A percentile compares a stretch with the other conserved stretches of the same genome.
phyloP scores from a whole-genome alignment of 305 asterid species.

The Fraxinus baroniana region DNA sequence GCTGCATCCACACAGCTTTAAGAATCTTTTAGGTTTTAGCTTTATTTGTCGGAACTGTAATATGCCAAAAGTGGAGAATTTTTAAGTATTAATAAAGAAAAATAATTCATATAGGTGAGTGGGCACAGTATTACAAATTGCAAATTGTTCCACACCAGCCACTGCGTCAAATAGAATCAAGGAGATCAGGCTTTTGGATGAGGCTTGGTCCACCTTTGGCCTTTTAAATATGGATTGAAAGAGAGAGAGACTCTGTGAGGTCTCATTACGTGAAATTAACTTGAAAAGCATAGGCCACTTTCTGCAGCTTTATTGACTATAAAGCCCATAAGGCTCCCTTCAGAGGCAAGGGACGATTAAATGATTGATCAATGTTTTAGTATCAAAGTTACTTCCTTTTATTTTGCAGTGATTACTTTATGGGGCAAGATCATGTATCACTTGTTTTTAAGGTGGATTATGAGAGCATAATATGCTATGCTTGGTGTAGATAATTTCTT shows the following conservation, averaged over 20 bases:
- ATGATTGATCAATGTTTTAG: neutral
- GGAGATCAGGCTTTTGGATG: conserved; percentile 30
- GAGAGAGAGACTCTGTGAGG: conserved; percentile 34
- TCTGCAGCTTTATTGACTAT: neutral
- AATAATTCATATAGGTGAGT: conserved; percentile 2
- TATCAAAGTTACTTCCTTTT: neutral
- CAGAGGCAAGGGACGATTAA: neutral
- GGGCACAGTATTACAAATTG: conserved; percentile 23
- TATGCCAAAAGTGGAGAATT: conserved; percentile 20
- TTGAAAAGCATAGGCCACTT: conserved; percentile 7
- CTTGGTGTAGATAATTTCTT: conserved; percentile 2
- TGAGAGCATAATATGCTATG: neutral
- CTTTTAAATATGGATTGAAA: conserved; percentile 26
- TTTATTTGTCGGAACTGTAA: conserved; percentile 16
- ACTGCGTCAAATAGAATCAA: conserved; percentile 37
- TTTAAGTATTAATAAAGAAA: conserved; percentile 13
- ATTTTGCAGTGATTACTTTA: neutral
- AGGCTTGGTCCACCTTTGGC: conserved; percentile 30
- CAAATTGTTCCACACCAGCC: conserved; percentile 28
- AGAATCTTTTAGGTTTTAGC: conserved; percentile 17
- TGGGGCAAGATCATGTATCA: neutral
- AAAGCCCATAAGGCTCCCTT: neutral
- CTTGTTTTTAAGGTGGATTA: neutral
- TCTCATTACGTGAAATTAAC: conserved; percentile 20
- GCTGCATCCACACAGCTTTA: conserved; percentile 20